Conservation (phyloP, 2,329 filamentous ascomycete genomes). For the Colletotrichum higginsianum region DNA sequence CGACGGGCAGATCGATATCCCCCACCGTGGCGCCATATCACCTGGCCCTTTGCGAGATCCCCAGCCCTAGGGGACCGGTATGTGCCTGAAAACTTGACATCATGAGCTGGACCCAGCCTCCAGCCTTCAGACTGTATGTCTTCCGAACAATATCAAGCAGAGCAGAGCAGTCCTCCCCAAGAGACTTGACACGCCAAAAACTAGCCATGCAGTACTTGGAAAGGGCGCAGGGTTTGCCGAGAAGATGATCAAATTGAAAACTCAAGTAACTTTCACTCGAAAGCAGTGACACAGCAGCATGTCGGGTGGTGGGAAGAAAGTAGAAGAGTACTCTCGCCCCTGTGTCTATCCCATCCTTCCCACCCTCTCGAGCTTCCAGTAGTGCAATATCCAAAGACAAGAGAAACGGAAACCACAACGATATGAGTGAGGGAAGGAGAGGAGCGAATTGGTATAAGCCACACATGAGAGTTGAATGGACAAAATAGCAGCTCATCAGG, state of each 20-base stretch:
- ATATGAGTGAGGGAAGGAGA: no score
- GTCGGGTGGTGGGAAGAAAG: no score
- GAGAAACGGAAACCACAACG: no score
- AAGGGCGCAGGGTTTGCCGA: conserved; percentile 3
- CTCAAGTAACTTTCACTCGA: not conserved
- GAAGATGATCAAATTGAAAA: not conserved
- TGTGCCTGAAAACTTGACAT: conserved; percentile 47
- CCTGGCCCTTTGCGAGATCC: conserved; percentile 44
- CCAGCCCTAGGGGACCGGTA: conserved; percentile 52
- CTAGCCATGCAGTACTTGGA: not conserved
- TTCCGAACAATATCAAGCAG: not conserved
- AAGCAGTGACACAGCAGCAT: not conserved
- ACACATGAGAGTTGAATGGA: no score
- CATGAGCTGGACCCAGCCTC: conserved; percentile 48
- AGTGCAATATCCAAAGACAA: not conserved
- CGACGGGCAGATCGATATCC: conserved; percentile 52
- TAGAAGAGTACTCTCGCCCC: not conserved
- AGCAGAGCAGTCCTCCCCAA: no score
- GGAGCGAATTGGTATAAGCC: no score
- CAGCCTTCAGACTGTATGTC: not conserved
- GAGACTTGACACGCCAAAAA: not conserved
- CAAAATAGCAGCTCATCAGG: no score
- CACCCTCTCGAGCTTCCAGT: no score
- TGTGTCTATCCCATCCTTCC: not conserved
- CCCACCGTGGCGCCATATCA: conserved; percentile 53